These are phyloP conservation scores for Amylostereum areolatum DNA, from an alignment of 1,284 basidiomycete genomes.

Conservation along the genomic window DNA sequence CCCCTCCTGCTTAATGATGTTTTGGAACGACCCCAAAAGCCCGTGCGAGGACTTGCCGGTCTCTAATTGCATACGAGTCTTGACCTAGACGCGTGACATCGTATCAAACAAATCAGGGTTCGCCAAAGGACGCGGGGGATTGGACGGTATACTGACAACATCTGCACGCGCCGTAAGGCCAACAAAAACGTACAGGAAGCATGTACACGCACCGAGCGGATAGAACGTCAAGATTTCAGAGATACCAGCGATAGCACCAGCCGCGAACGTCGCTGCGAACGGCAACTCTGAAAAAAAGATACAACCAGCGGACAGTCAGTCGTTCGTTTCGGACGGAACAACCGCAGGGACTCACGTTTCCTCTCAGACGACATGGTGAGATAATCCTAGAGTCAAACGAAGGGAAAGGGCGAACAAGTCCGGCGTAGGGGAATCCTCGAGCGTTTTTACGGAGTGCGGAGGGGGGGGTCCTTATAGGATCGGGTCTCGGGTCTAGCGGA, in stretches of 20 bases:
- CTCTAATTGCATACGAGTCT: constrained; percentile 97
- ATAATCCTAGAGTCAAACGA: too few relatives aligned
- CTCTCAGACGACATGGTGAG: constrained; percentile 4
- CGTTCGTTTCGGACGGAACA: too few relatives aligned
- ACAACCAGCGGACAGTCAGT: neutral
- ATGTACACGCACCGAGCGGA: constrained; percentile 67
- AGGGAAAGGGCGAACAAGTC: too few relatives aligned
- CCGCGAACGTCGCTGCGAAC: constrained; percentile 82
- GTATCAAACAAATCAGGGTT: constrained; percentile 13
- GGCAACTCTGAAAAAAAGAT: constrained; percentile 56
- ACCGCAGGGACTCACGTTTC: constrained; percentile 1
- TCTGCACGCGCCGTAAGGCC: constrained; percentile 13
- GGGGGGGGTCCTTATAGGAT: too few relatives aligned
- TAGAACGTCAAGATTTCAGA: constrained; percentile 92
- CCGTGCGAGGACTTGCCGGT: constrained; percentile 73
- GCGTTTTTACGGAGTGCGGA: too few relatives aligned
- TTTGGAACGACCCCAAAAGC: constrained; percentile 75
- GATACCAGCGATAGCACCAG: constrained; percentile 85
- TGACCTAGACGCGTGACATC: constrained; percentile 53
- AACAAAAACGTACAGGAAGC: neutral
- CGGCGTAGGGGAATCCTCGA: too few relatives aligned
- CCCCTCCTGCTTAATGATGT: constrained; percentile 84
- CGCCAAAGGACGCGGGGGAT: constrained; percentile 16
- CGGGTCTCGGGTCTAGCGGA: too few relatives aligned
- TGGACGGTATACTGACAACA: constrained; percentile 22